These are phyloP conservation scores for Endoconidiophora polonica DNA, from an alignment of 2,329 filamentous ascomycete species.

Conservation along the genomic window DNA sequence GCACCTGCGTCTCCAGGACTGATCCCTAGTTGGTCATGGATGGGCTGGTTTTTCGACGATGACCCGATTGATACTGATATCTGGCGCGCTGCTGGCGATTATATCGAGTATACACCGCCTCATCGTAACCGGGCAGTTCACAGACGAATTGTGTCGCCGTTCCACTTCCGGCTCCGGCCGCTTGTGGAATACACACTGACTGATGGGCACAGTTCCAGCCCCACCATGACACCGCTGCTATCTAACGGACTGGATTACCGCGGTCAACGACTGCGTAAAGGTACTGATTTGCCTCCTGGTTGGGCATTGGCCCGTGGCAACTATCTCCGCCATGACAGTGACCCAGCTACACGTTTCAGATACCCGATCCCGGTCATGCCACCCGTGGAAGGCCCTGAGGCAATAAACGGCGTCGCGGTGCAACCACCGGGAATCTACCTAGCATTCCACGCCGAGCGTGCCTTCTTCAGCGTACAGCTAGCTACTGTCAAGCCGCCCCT, in stretches of 20 bases:
- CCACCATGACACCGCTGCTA: constrained; percentile 19
- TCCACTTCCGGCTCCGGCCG: constrained; percentile 24
- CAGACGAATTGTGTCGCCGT: constrained; percentile 22
- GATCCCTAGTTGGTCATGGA: constrained; percentile 30
- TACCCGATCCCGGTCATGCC: constrained; percentile 25
- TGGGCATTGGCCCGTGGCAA: constrained; percentile 22
- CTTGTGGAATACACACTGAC: constrained; percentile 25
- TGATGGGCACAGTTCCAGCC: constrained; percentile 19
- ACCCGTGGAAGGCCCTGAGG: constrained; percentile 1
- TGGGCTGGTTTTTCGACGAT: constrained; percentile 31
- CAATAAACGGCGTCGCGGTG: constrained; percentile 10
- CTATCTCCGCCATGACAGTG: constrained; percentile 25
- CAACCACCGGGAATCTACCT: constrained; percentile 24
- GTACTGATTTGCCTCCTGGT: constrained; percentile 22
- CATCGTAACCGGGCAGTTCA: constrained; percentile 19
- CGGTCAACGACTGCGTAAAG: constrained; percentile 22
- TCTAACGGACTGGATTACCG: constrained; percentile 25
- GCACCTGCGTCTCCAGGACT: constrained; percentile 20
- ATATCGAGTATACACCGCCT: constrained; percentile 23
- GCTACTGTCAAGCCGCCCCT: constrained; percentile 18
- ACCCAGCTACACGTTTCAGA: constrained; percentile 23
- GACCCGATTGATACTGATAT: constrained; percentile 26
- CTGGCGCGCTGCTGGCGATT: constrained; percentile 28
- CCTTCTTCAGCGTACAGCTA: constrained; percentile 26
- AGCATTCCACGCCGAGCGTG: constrained; percentile 24